phyloP scores from a whole-genome alignment of 345 rosid species.

The Cardamine occulta region DNA sequence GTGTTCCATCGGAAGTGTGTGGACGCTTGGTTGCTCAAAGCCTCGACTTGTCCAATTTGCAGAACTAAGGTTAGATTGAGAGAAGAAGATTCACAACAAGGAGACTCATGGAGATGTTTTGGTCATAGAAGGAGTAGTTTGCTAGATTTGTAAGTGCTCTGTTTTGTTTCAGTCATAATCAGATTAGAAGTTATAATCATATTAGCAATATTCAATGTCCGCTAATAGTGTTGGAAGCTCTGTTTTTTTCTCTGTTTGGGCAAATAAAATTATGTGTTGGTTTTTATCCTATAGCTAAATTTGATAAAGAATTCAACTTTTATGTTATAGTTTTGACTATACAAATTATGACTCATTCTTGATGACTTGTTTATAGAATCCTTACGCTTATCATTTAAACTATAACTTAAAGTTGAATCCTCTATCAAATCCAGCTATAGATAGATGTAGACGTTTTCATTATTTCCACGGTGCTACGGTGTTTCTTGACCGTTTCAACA shows the following conservation, averaged over 20 bases:
- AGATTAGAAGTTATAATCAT: not conserved
- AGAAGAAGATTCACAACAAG: constrained; percentile 42
- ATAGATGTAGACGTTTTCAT: no score
- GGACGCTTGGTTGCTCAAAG: constrained; percentile 77
- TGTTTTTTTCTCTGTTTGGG: not conserved
- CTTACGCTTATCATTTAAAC: no score
- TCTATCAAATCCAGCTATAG: no score
- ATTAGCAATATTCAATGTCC: not conserved
- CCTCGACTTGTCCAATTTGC: constrained; percentile 73
- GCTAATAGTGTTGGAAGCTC: not conserved
- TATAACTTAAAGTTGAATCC: no score
- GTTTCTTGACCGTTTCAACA: no score
- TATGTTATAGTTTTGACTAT: no score
- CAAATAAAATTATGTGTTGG: not conserved
- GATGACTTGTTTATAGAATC: no score
- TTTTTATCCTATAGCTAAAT: no score
- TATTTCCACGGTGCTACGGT: no score
- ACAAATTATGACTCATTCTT: no score
- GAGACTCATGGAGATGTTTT: constrained; percentile 40
- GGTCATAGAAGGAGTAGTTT: constrained; percentile 40
- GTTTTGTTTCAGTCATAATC: constrained; percentile 14
- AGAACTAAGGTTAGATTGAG: constrained; percentile 52
- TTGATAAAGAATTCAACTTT: no score
- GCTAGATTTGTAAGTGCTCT: constrained; percentile 50
- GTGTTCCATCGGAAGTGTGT: constrained; percentile 78